Percentiles rank a stretch among this genome's conserved stretches.
These are phyloP conservation scores for Venturia aucupariae DNA, from an alignment of 2,329 filamentous ascomycete species.

Conservation along the genomic window DNA sequence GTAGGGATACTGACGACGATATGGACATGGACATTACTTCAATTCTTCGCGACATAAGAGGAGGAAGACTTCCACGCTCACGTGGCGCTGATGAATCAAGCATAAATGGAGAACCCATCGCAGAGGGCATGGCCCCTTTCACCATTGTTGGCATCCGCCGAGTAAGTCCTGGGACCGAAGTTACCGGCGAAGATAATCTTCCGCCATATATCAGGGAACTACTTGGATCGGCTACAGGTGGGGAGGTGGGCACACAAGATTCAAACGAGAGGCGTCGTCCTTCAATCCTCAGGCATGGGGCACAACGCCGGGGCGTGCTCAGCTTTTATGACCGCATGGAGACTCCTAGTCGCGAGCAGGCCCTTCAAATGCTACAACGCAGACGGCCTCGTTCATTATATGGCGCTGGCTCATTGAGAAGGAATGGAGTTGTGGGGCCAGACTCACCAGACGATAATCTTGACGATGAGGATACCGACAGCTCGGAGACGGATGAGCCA, in stretches of 20 bases:
- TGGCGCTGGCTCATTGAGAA: slow-evolving; percentile 51
- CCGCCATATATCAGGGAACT: slow-evolving; percentile 42
- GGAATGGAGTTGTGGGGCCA: slow-evolving; percentile 54
- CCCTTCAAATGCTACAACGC: slow-evolving; percentile 35
- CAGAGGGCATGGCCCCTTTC: slow-evolving; percentile 55
- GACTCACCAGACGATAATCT: slow-evolving; percentile 41
- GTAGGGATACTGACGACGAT: not conserved
- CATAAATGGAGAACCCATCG: slow-evolving; percentile 32
- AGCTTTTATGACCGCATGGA: slow-evolving; percentile 9
- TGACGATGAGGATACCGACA: slow-evolving; percentile 19
- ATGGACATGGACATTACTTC: not conserved
- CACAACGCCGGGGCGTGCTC: slow-evolving; percentile 28
- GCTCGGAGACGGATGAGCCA: not conserved
- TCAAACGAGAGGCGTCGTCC: not conserved
- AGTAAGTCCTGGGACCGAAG: slow-evolving; percentile 45
- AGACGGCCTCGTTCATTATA: slow-evolving; percentile 6
- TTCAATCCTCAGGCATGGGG: slow-evolving; percentile 25
- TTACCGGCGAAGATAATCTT: slow-evolving; percentile 32
- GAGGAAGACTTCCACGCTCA: slow-evolving; percentile 1
- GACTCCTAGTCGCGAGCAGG: slow-evolving; percentile 25
- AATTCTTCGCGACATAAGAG: slow-evolving; percentile 1
- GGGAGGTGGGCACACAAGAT: not conserved
- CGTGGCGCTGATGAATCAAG: slow-evolving; percentile 24
- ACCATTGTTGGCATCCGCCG: slow-evolving; percentile 62
- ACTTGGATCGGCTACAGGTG: slow-evolving; percentile 33